Evolutionary conservation across 2,329 filamentous ascomycete genomes (phyloP), one percentile per base, ranked within the genome.

Genomic region (Didymella pinodella): DNA sequence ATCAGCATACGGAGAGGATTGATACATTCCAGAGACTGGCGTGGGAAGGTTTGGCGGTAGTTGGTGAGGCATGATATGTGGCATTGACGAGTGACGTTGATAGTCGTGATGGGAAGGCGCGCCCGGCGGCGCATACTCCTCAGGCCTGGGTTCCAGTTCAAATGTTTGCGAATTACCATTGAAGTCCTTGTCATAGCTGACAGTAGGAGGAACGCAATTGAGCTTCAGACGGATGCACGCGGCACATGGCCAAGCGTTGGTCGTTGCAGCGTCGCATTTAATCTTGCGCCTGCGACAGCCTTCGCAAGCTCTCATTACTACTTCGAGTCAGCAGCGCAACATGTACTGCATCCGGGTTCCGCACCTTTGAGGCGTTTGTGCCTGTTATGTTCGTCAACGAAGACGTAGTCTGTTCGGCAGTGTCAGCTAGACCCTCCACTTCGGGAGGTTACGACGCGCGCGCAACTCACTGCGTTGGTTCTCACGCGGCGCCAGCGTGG

Each of bases 341-440:
- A 14, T 14, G 29, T n/a, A 26, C 28, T 8, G 40, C 16, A 25
- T 45, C 26, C 48, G 41, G 5, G 16, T 38, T 46, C 43, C 77
- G 61, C 86, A 95, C 92, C 92, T 85, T 98, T 98, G 64, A 98
- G 82, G 70, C 94, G 88, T 80, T 98, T 98, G 80, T 98, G 95
- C 65, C 95, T 90, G 81, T 98, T 98, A 79, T 98, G 95, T 78
- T 98, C 94, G 78, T 98, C 94, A 57, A 98, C 95, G 75, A 98
- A 98, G 71, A 98, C 95, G 90, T 97, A 98, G 78, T 97, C 93
- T 96, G 71, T 45, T 59, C 58, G 45, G 74, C 26, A 41, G 36
- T 47, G 63, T 75, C 63, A 73, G 65, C 56, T 34, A 47, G 40
- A 45, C n/a, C 40, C 40, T 40, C 46, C n/a, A 29, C 46, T 43